Percentiles rank a stretch among this genome's conserved stretches.
Conservation (phyloP, 371 early-diverging fungal genomes). For the Syncephalis plumigaleata region DNA sequence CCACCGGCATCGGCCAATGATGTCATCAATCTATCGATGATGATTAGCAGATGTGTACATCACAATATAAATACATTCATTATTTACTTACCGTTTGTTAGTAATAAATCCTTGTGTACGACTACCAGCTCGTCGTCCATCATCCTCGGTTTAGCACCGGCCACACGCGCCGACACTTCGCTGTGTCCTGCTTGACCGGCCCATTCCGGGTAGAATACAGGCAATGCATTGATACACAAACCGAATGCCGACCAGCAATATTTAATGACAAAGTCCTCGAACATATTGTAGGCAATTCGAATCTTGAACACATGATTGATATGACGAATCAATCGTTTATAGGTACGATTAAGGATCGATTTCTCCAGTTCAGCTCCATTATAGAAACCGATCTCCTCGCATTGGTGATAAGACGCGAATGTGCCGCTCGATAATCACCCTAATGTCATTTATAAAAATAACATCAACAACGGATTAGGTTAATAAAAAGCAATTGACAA, state of each 20-base stretch:
- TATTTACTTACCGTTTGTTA: constrained; percentile 51
- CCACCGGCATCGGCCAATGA: constrained; percentile 81
- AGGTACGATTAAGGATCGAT: constrained; percentile 47
- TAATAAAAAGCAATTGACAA: too few species aligned
- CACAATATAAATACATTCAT: too few species aligned
- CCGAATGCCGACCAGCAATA: constrained; percentile 57
- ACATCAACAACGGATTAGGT: neutral
- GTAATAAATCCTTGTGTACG: constrained; percentile 81
- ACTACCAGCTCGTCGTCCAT: constrained; percentile 26
- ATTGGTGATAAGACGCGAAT: constrained; percentile 71
- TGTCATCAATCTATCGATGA: constrained; percentile 50
- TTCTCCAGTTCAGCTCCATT: constrained; percentile 59
- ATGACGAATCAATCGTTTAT: constrained; percentile 49
- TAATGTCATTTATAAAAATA: constrained; percentile 5
- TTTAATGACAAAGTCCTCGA: constrained; percentile 83
- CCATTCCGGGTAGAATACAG: constrained; percentile 57
- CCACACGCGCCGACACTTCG: constrained; percentile 3
- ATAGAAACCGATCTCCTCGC: constrained; percentile 83
- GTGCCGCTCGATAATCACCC: constrained; percentile 76
- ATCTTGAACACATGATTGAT: constrained; percentile 62
- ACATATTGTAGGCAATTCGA: constrained; percentile 70
- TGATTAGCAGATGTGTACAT: neutral
- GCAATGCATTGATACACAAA: constrained; percentile 54
- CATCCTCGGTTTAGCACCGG: constrained; percentile 12
- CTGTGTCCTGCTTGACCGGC: constrained; percentile 5